Evolutionary conservation across 306 rosid species (phyloP), one percentile per base, ranked within the genome.

Genomic region (Inga oerstediana): DNA sequence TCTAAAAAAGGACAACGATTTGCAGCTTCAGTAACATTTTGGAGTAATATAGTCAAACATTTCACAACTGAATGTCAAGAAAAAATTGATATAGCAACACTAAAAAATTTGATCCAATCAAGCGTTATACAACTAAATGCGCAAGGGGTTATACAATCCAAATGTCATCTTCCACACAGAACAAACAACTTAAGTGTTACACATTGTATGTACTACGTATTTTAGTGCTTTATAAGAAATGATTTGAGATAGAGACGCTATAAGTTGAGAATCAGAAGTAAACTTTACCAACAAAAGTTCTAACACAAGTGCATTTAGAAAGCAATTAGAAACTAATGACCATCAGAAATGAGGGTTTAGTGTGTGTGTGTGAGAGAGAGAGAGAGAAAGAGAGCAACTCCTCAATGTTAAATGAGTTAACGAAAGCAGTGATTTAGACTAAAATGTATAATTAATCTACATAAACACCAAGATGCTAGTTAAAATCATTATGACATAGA

Each of bases 401-500:
- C 39, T 66, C 12, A 49, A 34, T 66, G 34, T 32, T 65, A 27
- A 27, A 58, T 30, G 30, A 32, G 41, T 32, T 32, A 32, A 32
- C 8, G 44, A 66, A 34, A 66, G 11, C 71, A 65, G 44, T 35
- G 10, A 35, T 67, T 17, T 17, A 1, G 24, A 67, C 45, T 68
- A 37, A 68, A 17, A 17, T 37, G 48, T 58, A 30, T 41, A 44
- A 35, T 66, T 59, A 69, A 58, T 65, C 65, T 24, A 4, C 74
- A 68, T 34, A 49, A 81, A 62, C 52, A 62, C 79, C 75, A 45
- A 79, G 76, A 45, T 17, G 82, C 48, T 77, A 51, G n/a, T 64
- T 43, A 75, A 68, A 3, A 32, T 78, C 39, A 46, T 41, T 70
- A 20, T 19, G 72, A 54, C 34, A 75, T 3, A 22, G 49, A 44